phyloP scores from a whole-genome alignment of 441 rosid species.

The Aleurites moluccanus region DNA sequence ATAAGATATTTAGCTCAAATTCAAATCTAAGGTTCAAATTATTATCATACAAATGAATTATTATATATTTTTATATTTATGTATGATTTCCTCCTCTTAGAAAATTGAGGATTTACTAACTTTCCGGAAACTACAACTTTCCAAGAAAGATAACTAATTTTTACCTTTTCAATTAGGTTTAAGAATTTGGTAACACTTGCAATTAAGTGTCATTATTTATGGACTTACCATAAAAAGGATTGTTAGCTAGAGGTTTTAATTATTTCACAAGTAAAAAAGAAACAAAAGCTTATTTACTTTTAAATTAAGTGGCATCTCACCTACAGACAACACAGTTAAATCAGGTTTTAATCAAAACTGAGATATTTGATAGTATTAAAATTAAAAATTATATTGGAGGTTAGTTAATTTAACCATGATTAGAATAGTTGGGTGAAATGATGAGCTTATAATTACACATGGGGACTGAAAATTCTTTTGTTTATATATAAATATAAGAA shows the following conservation, averaged over 20 bases:
- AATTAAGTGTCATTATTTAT: background rate
- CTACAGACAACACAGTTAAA: too few relatives aligned
- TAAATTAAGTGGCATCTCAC: background rate
- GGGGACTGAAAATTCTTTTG: background rate
- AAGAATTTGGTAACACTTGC: background rate
- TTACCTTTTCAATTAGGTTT: background rate
- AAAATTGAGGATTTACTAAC: too few relatives aligned
- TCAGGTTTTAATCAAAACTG: too few relatives aligned
- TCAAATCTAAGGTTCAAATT: too few relatives aligned
- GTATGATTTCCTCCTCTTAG: too few relatives aligned
- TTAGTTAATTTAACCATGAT: background rate
- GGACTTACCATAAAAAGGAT: too few relatives aligned
- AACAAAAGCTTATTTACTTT: background rate
- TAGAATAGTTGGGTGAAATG: slow-evolving; percentile 1
- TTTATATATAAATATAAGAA: background rate
- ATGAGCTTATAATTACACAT: slow-evolving; percentile 4
- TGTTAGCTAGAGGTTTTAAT: too few relatives aligned
- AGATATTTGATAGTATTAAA: background rate
- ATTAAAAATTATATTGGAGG: background rate
- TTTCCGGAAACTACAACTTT: too few relatives aligned
- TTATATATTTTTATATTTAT: too few relatives aligned
- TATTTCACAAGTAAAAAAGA: background rate
- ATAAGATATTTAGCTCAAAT: too few relatives aligned
- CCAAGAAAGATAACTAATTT: too few relatives aligned
- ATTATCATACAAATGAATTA: too few relatives aligned